phyloP scores from a whole-genome alignment of 768 basidiomycete genomes.

The Phanerochaete carnosa region DNA sequence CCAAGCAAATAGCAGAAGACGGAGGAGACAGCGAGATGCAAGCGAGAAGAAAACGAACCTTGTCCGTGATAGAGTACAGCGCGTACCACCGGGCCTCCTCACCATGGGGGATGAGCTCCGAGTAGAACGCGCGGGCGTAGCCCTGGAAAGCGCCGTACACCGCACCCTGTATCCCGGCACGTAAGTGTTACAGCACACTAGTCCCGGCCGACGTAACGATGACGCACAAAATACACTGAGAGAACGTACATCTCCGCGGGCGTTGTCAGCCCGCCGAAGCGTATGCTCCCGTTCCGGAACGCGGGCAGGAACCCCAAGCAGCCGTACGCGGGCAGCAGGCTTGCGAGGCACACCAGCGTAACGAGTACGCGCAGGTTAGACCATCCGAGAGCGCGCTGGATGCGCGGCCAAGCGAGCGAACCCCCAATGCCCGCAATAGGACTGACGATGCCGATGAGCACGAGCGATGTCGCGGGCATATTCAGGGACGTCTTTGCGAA shows the following conservation, averaged over 20 bases:
- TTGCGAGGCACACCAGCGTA: conserved; percentile 62
- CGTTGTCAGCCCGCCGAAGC: conserved; percentile 74
- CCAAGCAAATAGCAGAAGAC: not conserved
- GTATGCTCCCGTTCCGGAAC: conserved; percentile 36
- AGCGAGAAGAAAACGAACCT: conserved; percentile 40
- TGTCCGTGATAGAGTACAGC: conserved; percentile 73
- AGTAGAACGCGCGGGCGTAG: conserved; percentile 84
- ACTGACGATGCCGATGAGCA: conserved; percentile 77
- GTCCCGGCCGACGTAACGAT: not conserved
- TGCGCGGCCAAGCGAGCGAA: conserved; percentile 72
- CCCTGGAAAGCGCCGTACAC: conserved; percentile 91
- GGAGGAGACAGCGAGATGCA: not conserved
- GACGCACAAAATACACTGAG: conserved; percentile 73
- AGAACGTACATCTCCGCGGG: conserved; percentile 83
- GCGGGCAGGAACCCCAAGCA: conserved; percentile 72
- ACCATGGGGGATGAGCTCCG: conserved; percentile 80
- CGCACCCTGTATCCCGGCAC: conserved; percentile 39
- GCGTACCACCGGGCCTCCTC: conserved; percentile 87
- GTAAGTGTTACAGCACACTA: not conserved
- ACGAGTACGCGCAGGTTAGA: conserved; percentile 67
- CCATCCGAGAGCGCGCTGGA: conserved; percentile 66
- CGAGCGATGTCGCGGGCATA: conserved; percentile 75
- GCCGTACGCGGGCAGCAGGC: conserved; percentile 73
- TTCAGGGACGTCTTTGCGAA: conserved; percentile 87
- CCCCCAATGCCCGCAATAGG: conserved; percentile 79